phyloP scores from a whole-genome alignment of 768 basidiomycete genomes.

The Leucocoprinus leucothites region DNA sequence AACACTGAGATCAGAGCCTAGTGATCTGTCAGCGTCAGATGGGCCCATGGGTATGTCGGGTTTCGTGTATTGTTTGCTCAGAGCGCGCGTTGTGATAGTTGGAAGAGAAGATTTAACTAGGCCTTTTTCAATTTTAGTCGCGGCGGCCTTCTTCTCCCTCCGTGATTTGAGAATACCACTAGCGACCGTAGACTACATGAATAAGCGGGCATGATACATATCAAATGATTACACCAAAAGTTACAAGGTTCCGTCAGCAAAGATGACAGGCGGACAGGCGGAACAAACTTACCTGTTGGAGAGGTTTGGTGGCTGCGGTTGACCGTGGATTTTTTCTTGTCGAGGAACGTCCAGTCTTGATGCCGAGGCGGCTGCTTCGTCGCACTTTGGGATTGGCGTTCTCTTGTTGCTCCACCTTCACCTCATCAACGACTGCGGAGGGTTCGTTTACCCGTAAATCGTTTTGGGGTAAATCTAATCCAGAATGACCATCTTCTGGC shows the following conservation, averaged over 20 bases:
- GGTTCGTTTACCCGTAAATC: background rate
- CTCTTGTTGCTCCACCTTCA: background rate
- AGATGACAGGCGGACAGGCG: background rate
- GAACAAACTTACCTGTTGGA: background rate
- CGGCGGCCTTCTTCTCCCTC: conserved; percentile 7
- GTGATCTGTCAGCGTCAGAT: conserved; percentile 13
- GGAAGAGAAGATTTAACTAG: conserved; percentile 1
- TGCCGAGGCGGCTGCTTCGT: background rate
- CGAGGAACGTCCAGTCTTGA: background rate
- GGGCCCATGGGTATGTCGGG: conserved; percentile 15
- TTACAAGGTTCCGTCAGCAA: conserved; percentile 17
- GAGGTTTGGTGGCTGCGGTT: background rate
- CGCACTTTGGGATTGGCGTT: background rate
- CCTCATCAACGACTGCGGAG: background rate
- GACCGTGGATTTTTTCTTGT: background rate
- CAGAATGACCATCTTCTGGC: conserved; percentile 9
- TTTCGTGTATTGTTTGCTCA: conserved; percentile 13
- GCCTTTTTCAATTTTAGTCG: background rate
- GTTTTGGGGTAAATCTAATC: conserved; percentile 1
- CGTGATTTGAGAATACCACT: conserved; percentile 12
- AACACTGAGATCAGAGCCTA: conserved; percentile 24
- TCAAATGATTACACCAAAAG: conserved; percentile 1
- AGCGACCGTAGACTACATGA: background rate
- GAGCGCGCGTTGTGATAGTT: conserved; percentile 8
- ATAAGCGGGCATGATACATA: background rate